Evolutionary conservation across 331 rosid genomes (phyloP), one percentile per base, ranked within the genome.

Genomic region (Spiraea crenata): DNA sequence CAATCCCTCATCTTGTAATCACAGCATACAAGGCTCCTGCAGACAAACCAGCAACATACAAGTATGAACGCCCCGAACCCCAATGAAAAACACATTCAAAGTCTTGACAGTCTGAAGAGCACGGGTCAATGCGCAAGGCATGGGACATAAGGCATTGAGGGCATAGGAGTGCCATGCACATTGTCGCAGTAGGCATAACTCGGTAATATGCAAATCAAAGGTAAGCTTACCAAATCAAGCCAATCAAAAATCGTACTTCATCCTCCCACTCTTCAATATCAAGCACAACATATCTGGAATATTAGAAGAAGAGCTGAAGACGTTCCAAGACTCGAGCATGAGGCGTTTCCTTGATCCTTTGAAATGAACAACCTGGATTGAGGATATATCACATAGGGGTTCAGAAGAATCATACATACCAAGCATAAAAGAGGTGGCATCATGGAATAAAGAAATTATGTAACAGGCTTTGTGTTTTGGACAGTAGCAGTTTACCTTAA

Each of bases 321-420:
- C 89, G 76, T 91, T 85, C 99, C 99, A 93, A 54, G 97, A 83
- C 78, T 91, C 99, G 0, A 91, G 97, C 99, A 93, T 91, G 51
- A 91, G 87, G 34, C 97, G 96, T 79, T 93, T 93, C 78, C 99
- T 91, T 40, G 99, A 93, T 77, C 99, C 97, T 91, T 93, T 93
- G 80, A 93, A 93, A 79, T 93, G 99, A 80, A 93, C 85, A 75
- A 91, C 93, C 96, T 91, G 85, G 79, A 82, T 64, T 51, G 40
- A 31, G 45, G 38, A 66, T 34, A 54, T 39, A 50, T 37, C n/a
- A 49, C 12, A n/a, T 38, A 51, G 47, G 1, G 11, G 52, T 13
- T 40, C 0, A 9, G 13, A 39, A 39, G 7, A 51, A 46, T 4
- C 20, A 34, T 55, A 52, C 19, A 48, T n/a, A n/a, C 11, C 34